Percentiles rank a stretch among this genome's conserved stretches.
Evolutionary conservation across 2,329 filamentous ascomycete genomes (phyloP).

Genomic region (Phoma sp.): DNA sequence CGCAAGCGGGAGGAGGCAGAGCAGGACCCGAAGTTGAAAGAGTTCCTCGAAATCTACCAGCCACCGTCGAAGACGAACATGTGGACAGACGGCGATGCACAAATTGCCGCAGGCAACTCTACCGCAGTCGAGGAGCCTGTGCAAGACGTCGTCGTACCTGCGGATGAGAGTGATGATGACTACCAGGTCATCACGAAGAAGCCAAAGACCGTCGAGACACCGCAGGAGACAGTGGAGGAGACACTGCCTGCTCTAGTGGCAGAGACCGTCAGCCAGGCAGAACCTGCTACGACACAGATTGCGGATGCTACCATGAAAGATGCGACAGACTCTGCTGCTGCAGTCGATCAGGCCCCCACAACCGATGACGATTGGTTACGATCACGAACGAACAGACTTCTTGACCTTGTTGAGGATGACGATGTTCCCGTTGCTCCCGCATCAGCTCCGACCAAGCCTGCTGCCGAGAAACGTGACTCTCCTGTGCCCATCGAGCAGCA

Average conservation of each 20-base stretch:
- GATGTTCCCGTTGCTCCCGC: conserved; percentile 50
- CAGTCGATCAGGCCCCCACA: conserved; percentile 54
- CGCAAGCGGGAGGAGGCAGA: conserved; percentile 67
- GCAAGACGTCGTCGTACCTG: conserved; percentile 37
- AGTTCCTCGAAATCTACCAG: conserved; percentile 86
- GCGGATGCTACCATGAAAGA: conserved; percentile 31
- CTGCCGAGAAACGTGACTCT: conserved; percentile 18
- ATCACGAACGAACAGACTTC: conserved; percentile 82
- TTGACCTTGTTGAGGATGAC: conserved; percentile 83
- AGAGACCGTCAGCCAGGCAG: background rate
- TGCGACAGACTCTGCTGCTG: conserved; percentile 18
- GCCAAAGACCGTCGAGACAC: conserved; percentile 40
- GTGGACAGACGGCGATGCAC: conserved; percentile 64
- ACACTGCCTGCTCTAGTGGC: background rate
- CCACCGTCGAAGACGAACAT: conserved; percentile 69
- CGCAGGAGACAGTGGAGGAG: conserved; percentile 13
- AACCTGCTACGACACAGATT: conserved; percentile 7
- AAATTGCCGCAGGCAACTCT: conserved; percentile 20
- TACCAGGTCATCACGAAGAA: conserved; percentile 70
- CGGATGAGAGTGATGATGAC: conserved; percentile 74
- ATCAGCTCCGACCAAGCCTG: conserved; percentile 13
- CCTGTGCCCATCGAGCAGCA: conserved; percentile 18
- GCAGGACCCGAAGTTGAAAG: conserved; percentile 80
- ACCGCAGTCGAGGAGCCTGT: conserved; percentile 25
- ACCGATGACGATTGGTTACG: conserved; percentile 92